Evolutionary conservation across 2,329 filamentous ascomycete genomes (phyloP).

Genomic region (Monilinia fructicola): DNA sequence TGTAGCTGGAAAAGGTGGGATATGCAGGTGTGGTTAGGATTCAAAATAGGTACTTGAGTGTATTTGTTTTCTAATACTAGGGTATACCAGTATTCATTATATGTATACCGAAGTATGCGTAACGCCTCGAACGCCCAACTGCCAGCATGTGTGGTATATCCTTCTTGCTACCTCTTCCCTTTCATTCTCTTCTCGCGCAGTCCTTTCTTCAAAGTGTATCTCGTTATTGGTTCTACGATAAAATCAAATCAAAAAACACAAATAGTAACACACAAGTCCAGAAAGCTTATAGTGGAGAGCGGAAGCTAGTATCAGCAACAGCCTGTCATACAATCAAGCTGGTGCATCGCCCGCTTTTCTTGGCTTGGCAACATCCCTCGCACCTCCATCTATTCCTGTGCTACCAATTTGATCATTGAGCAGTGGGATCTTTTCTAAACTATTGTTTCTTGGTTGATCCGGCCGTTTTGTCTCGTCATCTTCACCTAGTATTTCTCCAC

Average conservation of each 20-base stretch:
- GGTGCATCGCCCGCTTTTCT: slow-evolving; percentile 45
- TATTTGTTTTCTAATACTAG: background rate
- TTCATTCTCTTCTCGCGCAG: background rate
- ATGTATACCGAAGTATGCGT: background rate
- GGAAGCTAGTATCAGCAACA: background rate
- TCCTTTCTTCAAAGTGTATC: background rate
- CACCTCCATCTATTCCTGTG: slow-evolving; percentile 48
- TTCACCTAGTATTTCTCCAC: slow-evolving; percentile 23
- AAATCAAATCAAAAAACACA: background rate
- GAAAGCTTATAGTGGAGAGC: background rate
- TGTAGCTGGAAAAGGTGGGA: background rate
- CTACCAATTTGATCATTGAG: slow-evolving; percentile 50
- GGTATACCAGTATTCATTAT: background rate
- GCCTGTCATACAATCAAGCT: slow-evolving; percentile 26
- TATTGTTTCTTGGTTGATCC: slow-evolving; percentile 28
- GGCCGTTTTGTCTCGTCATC: slow-evolving; percentile 7
- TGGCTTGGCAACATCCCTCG: slow-evolving; percentile 50
- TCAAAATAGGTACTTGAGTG: background rate
- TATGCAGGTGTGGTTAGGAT: background rate
- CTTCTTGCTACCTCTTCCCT: background rate
- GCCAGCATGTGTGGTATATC: slow-evolving; percentile 9
- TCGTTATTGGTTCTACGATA: background rate
- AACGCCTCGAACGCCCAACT: slow-evolving; percentile 8
- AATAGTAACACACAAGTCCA: background rate
- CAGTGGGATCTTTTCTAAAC: slow-evolving; percentile 57